These are phyloP conservation scores for Fusarium sp. DNA, from an alignment of 2,329 filamentous ascomycete genomes.

Conservation along the genomic window DNA sequence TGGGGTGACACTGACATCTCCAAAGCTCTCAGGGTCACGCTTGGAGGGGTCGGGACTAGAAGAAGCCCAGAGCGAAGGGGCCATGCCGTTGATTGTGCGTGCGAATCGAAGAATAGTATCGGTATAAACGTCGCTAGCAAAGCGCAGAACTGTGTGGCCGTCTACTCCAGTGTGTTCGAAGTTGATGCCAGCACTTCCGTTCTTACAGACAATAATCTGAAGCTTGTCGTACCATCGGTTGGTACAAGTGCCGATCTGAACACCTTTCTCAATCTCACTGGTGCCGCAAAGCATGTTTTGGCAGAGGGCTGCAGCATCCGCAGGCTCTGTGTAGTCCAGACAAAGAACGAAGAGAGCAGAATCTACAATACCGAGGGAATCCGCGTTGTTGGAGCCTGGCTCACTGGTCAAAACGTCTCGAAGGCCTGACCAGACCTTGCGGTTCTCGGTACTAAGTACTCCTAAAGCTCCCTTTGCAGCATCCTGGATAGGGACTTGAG, in stretches of 20 bases:
- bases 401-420: conserved; percentile 89
- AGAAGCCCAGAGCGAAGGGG: conserved; percentile 91
- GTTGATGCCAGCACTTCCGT: conserved; percentile 98
- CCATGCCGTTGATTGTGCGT: conserved; percentile 92
- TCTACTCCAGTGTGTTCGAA: conserved; percentile 99
- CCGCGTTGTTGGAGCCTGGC: conserved; percentile 91
- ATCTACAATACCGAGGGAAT: conserved; percentile 95
- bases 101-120: conserved; percentile 98
- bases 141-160: conserved; percentile 94
- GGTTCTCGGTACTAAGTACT: conserved; percentile 94
- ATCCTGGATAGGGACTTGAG: conserved; percentile 89
- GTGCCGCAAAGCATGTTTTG: conserved; percentile 99
- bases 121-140: conserved; percentile 96
- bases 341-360: conserved; percentile 93
- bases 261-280: conserved; percentile 88
- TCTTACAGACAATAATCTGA: conserved; percentile 99
- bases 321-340: conserved; percentile 90
- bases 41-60: conserved; percentile 92
- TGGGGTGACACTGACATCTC: conserved; percentile 91
- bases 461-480: conserved; percentile 95
- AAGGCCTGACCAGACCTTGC: conserved; percentile 94
- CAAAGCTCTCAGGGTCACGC: conserved; percentile 89
- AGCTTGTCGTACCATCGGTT: conserved; percentile 99
- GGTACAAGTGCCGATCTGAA: conserved; percentile 97
- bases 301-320: conserved; percentile 84